A percentile compares a stretch with the other conserved stretches of the same genome.
These are phyloP conservation scores for Zychaea mexicana DNA, from an alignment of 371 early-diverging fungal species.

Conservation along the genomic window DNA sequence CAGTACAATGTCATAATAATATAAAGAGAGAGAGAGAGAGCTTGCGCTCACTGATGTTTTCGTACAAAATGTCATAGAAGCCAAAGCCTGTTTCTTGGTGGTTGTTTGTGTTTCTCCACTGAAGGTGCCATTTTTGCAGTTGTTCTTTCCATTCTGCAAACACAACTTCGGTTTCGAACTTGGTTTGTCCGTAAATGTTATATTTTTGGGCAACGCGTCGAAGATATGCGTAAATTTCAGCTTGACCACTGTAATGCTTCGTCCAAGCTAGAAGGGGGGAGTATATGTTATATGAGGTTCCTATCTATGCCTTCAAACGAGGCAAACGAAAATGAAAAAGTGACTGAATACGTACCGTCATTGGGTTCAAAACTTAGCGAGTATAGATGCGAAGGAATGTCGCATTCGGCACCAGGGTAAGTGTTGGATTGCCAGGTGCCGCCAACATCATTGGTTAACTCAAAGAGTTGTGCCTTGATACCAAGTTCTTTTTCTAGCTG, in stretches of 20 bases:
- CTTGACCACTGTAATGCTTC: conserved; percentile 35
- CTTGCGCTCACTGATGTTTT: too few relatives aligned
- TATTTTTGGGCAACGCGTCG: conserved; percentile 50
- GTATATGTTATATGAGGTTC: conserved; percentile 9
- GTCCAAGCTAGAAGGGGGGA: conserved; percentile 48
- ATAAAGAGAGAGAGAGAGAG: too few relatives aligned
- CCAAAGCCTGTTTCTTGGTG: conserved; percentile 8
- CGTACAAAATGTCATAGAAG: conserved; percentile 39
- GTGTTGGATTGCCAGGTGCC: conserved; percentile 67
- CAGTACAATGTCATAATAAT: too few relatives aligned
- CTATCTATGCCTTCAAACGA: neutral
- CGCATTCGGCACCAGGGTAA: conserved; percentile 62
- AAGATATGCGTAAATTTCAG: conserved; percentile 57
- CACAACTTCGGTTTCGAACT: conserved; percentile 49
- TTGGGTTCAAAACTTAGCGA: conserved; percentile 49
- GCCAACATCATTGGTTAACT: conserved; percentile 54
- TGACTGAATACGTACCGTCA: conserved; percentile 32
- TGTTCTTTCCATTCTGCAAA: conserved; percentile 45
- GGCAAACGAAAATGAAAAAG: neutral
- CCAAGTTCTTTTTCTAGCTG: conserved; percentile 53
- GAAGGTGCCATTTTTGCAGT: conserved; percentile 48
- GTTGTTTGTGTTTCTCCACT: conserved; percentile 16
- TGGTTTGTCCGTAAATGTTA: conserved; percentile 45
- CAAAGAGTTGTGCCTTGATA: conserved; percentile 53
- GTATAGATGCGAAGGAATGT: conserved; percentile 62